Evolutionary conservation across 169 alveolate genomes (phyloP), one percentile per base, ranked within the genome.

Genomic region (Cryptosporidium baileyi): DNA sequence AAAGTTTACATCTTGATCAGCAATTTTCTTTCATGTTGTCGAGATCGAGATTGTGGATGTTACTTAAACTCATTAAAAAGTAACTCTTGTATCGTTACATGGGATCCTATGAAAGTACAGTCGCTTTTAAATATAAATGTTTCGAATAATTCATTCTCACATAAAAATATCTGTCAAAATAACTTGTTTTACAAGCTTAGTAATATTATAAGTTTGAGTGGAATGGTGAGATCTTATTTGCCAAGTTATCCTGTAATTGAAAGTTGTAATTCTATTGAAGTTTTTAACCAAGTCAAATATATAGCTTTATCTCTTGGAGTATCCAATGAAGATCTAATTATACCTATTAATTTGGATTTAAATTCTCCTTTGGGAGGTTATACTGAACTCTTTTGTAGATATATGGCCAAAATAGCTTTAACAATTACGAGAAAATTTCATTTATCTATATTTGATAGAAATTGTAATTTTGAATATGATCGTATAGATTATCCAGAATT

Each of bases 21-120:
- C 36, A 40, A 62, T 38, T 62, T 62, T 40, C 80, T 62, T 49
- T 62, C 80, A 32, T 62, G 80, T 43, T 62, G 80, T 19, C 80
- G 41, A 17, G 41, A 44, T 49, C 34, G 40, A 30, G 54, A 62
- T n/a, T 62, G 80, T 62, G 41, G 19, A 8, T 62, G 80, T 32
- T 38, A 62, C 41, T 43, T 62, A 5, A 41, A 36, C 30, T 30
- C 59, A 38, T 6, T 43, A 43, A 62, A 62, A 40, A 44, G 49
- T 15, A 17, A 44, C n/a, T 62, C 80, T 38, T 62, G 43, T 36
- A 62, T 62, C 30, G 17, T 65, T 28, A 41, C 63, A 6, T 65
- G 81, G 81, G 47, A 65, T 47, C 61, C 63, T 32, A 3, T 36
- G 26, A 65, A 65, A 51, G 49, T 57, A 15, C 57, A 47, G 38